Evolutionary conservation across 2,329 filamentous ascomycete species (phyloP).

Genomic region (Coleophoma cylindrospora): DNA sequence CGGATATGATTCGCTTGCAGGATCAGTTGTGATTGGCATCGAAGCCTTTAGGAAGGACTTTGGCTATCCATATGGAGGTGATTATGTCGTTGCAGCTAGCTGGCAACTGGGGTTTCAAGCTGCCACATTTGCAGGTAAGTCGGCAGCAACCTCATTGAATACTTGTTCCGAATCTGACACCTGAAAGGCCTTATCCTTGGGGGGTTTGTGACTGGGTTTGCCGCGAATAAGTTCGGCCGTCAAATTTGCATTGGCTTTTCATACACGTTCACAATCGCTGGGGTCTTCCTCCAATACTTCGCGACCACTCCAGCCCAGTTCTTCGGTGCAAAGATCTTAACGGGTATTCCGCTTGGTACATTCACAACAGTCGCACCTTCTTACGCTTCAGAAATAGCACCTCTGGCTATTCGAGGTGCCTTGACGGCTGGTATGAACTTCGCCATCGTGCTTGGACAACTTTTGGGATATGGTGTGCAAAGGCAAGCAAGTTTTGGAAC

Average conservation of each 20-base stretch:
- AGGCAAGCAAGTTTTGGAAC: conserved; percentile 21
- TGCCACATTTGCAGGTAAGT: conserved; percentile 17
- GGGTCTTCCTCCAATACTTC: conserved; percentile 18
- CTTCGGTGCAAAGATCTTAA: conserved; percentile 20
- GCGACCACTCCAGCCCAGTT: conserved; percentile 8
- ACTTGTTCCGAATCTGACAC: background rate
- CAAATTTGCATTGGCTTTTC: conserved; percentile 1
- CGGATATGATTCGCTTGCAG: conserved; percentile 6
- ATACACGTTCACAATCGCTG: conserved; percentile 10
- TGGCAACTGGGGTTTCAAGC: conserved; percentile 43
- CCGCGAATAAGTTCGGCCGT: conserved; percentile 1
- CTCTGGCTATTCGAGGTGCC: conserved; percentile 46
- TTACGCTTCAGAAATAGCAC: conserved; percentile 42
- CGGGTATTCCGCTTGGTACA: conserved; percentile 42
- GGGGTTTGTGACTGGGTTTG: conserved; percentile 2
- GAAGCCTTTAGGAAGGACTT: conserved; percentile 33
- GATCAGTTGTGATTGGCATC: conserved; percentile 2
- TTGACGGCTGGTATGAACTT: conserved; percentile 45
- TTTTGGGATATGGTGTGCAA: conserved; percentile 40
- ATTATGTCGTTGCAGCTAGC: conserved; percentile 37
- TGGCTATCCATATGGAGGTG: conserved; percentile 25
- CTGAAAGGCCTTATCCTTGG: conserved; percentile 2
- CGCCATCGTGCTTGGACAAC: conserved; percentile 44
- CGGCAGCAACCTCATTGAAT: background rate
- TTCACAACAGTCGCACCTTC: conserved; percentile 36